phyloP scores from a whole-genome alignment of 2,329 filamentous ascomycete species.

The Colletotrichum gigasporum region DNA sequence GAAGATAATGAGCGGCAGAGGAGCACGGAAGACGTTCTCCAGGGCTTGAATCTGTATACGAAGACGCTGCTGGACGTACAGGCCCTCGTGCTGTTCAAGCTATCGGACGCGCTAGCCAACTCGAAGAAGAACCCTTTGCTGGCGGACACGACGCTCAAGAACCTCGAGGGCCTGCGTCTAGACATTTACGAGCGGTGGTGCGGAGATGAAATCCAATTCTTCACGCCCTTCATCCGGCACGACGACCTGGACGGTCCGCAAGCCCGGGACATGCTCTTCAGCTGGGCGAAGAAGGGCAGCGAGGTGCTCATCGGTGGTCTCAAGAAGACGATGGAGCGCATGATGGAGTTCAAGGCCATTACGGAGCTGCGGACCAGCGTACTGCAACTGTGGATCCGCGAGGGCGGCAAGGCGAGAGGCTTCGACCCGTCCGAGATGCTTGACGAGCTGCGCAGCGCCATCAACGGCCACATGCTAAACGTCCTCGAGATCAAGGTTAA shows the following conservation, averaged over 20 bases:
- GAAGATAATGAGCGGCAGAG: constrained; percentile 52
- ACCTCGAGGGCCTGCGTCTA: constrained; percentile 76
- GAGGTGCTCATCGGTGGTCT: constrained; percentile 70
- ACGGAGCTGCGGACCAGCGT: constrained; percentile 75
- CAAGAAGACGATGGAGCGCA: constrained; percentile 64
- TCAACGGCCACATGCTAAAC: constrained; percentile 73
- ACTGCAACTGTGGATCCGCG: constrained; percentile 79
- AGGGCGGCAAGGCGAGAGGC: constrained; percentile 70
- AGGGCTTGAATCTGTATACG: constrained; percentile 77
- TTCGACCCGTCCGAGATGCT: constrained; percentile 76
- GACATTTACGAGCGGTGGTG: constrained; percentile 85
- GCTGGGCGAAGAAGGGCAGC: constrained; percentile 71
- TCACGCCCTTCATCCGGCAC: constrained; percentile 87
- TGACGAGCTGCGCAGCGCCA: constrained; percentile 71
- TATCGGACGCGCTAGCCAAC: constrained; percentile 74
- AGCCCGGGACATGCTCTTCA: constrained; percentile 67
- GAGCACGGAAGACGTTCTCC: constrained; percentile 62
- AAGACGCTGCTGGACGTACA: constrained; percentile 82
- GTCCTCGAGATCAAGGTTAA: constrained; percentile 72
- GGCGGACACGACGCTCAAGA: constrained; percentile 72
- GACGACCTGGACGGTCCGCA: constrained; percentile 74
- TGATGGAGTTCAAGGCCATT: constrained; percentile 74
- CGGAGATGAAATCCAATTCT: constrained; percentile 82
- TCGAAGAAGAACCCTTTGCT: constrained; percentile 78
- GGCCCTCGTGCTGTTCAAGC: constrained; percentile 74